Evolutionary conservation across 768 basidiomycete species (phyloP), one percentile per base, ranked within the genome.

Genomic region (Cytidiella melzeri): DNA sequence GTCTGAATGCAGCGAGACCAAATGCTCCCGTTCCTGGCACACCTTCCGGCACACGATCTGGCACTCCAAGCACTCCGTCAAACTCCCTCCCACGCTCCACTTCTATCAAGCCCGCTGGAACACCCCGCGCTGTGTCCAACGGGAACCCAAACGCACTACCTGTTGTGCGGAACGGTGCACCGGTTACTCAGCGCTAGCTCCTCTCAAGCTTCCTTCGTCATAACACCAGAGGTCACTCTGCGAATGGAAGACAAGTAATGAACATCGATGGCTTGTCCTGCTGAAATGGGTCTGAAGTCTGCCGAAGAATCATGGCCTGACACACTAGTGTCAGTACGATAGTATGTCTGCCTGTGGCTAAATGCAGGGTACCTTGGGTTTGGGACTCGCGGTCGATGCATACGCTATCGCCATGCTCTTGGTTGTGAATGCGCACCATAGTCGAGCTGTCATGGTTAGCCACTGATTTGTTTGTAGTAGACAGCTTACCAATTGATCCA

Each of bases 351-450:
- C 7, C 7, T 15, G 15, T 15, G 15, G 15, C 9, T 45, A 24
- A 26, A 18, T 23, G 40, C 10, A 18, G 48, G 60, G 30, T 64
- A 84, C 89, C 73, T 80, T 82, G 21, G 83, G 79, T 55, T 72
- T 77, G 15, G 73, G 70, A 46, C 72, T 66, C 37, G 59, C 57
- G 27, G 79, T 73, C 15, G 83, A 80, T 15, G 77, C 78, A 57
- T 83, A 88, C 25, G 76, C 87, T 47, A 91, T 70, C 0, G 88
- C 85, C 87, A 92, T 89, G 61, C 84, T 87, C 18, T 79, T 71
- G 21, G 89, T 83, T 5, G 89, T 91, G 66, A 91, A 92, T 36
- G 80, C 86, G 60, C 88, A 90, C 85, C 87, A 91, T 30, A 90
- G 65, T 27, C 85, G 79, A 25, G 75, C 87, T 86, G 20, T 15